phyloP scores from a whole-genome alignment of 1,139 yeast genomes.

The Ogataea hybrid region DNA sequence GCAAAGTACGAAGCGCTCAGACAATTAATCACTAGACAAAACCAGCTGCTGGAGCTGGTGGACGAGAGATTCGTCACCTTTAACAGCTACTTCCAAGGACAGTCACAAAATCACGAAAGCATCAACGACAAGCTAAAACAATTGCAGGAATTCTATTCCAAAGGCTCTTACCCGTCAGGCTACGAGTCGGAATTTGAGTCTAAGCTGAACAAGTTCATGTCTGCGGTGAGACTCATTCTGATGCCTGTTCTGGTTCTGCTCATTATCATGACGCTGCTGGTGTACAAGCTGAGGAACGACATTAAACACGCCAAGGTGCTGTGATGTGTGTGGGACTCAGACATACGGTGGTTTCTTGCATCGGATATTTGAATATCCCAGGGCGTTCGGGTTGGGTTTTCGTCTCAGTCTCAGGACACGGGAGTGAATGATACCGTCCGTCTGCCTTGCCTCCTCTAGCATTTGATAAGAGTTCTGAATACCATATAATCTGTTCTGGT shows the following conservation, averaged over 20 bases:
- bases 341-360: conserved; percentile 42
- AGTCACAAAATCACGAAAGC: conserved; percentile 22
- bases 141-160: conserved; percentile 15
- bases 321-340: conserved; percentile 21
- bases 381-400: conserved; percentile 44
- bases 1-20: conserved; percentile 20
- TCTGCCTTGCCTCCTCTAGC: conserved; percentile 23
- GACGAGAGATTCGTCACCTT: conserved; percentile 24
- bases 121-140: conserved; percentile 22
- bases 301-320: conserved; percentile 55
- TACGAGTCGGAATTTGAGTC: conserved; percentile 17
- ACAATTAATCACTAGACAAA: conserved; percentile 21
- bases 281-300: conserved; percentile 50
- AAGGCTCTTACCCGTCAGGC: conserved; percentile 2
- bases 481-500: conserved; percentile 24
- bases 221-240: conserved; percentile 31
- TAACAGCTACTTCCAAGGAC: conserved; percentile 24
- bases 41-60: conserved; percentile 22
- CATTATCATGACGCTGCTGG: conserved; percentile 39
- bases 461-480: conserved; percentile 24
- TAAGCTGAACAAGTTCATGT: conserved; percentile 15
- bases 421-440: conserved; percentile 27
- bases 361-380: conserved; percentile 42
- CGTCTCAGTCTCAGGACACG: conserved; percentile 34
- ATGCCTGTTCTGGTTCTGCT: conserved; percentile 42